Evolutionary conservation across 139 green algal species (phyloP).

Genomic region (Chlamydomonas incerta): DNA sequence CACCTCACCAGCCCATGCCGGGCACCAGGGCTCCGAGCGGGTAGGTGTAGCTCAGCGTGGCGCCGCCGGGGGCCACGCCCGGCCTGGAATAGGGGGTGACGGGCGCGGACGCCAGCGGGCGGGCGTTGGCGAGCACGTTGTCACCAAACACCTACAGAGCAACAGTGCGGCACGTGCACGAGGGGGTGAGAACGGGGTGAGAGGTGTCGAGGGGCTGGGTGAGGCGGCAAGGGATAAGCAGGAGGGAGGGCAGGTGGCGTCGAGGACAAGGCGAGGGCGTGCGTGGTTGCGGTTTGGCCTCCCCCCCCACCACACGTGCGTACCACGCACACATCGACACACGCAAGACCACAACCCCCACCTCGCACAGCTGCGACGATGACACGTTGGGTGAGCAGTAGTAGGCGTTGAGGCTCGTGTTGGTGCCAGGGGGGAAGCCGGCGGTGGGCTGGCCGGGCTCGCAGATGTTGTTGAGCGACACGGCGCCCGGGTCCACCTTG

Average conservation of each 20-base stretch:
- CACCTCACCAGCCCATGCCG: conserved; percentile 4
- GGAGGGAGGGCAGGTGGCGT: background rate
- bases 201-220: background rate
- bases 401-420: background rate
- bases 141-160: background rate
- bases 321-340: background rate
- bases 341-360: background rate
- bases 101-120: background rate
- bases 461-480: background rate
- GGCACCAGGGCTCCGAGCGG: background rate
- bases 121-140: conserved; percentile 5
- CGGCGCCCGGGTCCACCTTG: conserved; percentile 22
- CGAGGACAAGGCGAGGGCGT: too few relatives aligned
- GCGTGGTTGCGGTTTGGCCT: background rate
- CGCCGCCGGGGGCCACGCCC: background rate
- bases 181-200: background rate
- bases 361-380: background rate
- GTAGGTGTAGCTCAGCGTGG: conserved; percentile 23
- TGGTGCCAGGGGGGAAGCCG: background rate
- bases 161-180: too few relatives aligned
- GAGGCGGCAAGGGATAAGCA: too few relatives aligned
- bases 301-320: background rate
- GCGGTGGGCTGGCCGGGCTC: background rate
- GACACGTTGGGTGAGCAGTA: background rate
- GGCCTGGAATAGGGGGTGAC: background rate